Evolutionary conservation across 306 rosid genomes (phyloP), one percentile per base, ranked within the genome.

Genomic region (Dalbergia oliveri): DNA sequence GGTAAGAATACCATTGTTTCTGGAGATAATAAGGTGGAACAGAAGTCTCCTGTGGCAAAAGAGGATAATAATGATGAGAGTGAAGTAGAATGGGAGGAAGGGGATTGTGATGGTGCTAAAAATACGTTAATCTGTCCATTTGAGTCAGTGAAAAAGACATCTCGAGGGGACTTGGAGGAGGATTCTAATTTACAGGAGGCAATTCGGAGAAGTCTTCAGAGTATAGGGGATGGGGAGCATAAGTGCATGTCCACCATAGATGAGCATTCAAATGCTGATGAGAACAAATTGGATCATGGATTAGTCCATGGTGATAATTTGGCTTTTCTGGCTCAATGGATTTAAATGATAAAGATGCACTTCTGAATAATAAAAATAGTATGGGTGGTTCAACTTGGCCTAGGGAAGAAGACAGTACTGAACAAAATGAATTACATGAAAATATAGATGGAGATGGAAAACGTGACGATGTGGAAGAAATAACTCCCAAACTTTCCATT

Each of bases 11-110:
- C 60, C 37, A 45, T 19, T 82, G 72, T 78, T 73, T 57, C 81
- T 69, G 75, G 26, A 79, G 82, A 84, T 54, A 57, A 53, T 64
- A 69, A 78, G 10, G 77, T 67, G 57, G 88, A 82, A 63, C 72
- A 8, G 34, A 74, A 62, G 51, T 70, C 81, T 69, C 73, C 83
- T 49, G 23, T 41, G 45, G 76, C 73, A 39, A 75, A 77, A n/a
- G 83, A 76, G 41, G 66, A 83, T 54, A 33, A 47, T 66, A 81
- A 78, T 84, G 89, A 84, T 77, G 97, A 84, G 34, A 86, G 86
- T 85, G 97, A 90, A 47, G 90, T 90, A 68, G 97, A 94, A 60
- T 92, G 97, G 95, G 97, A 91, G 88, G 97, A 92, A 69, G 94
- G 91, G 82, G 85, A 80, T 81, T 83, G 84, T 84, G 89, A 70